Conservation (phyloP, 805 yeast genomes). For the Candida andamanensis region DNA sequence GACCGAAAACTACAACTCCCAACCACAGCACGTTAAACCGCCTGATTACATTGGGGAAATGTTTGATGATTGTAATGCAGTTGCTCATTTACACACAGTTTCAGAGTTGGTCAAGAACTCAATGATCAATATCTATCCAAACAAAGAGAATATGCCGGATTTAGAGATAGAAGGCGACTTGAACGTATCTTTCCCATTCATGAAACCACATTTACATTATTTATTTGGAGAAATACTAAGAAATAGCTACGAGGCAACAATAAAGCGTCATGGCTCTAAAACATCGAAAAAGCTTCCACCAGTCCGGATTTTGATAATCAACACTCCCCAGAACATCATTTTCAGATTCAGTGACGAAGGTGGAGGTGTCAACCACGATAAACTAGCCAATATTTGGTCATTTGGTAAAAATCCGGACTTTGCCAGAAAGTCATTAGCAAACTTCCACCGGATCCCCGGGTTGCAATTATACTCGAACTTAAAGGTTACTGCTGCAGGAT, state of each 20-base stretch:
- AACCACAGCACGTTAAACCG: slow-evolving; percentile 45
- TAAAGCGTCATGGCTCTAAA: slow-evolving; percentile 30
- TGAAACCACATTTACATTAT: slow-evolving; percentile 82
- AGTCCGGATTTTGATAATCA: slow-evolving; percentile 68
- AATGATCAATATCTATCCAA: slow-evolving; percentile 50
- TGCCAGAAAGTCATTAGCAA: slow-evolving; percentile 54
- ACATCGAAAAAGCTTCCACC: slow-evolving; percentile 52
- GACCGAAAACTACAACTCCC: slow-evolving; percentile 53
- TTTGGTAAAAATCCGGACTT: slow-evolving; percentile 68
- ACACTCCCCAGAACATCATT: slow-evolving; percentile 59
- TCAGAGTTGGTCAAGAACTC: slow-evolving; percentile 45
- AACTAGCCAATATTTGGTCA: slow-evolving; percentile 72
- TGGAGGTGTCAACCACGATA: slow-evolving; percentile 70
- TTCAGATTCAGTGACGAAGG: slow-evolving; percentile 86
- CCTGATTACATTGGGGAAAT: slow-evolving; percentile 70
- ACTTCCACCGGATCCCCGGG: slow-evolving; percentile 70
- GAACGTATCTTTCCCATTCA: slow-evolving; percentile 68
- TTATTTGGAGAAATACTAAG: slow-evolving; percentile 83
- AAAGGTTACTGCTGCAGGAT: slow-evolving; percentile 37
- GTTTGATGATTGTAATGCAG: slow-evolving; percentile 72
- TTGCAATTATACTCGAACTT: slow-evolving; percentile 40
- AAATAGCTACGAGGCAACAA: slow-evolving; percentile 80
- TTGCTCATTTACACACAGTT: slow-evolving; percentile 57
- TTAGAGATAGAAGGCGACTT: slow-evolving; percentile 69
- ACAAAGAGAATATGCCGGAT: slow-evolving; percentile 58